These are phyloP conservation scores for Glarea lozoyensis DNA, from an alignment of 495 filamentous ascomycete species.

Conservation along the genomic window DNA sequence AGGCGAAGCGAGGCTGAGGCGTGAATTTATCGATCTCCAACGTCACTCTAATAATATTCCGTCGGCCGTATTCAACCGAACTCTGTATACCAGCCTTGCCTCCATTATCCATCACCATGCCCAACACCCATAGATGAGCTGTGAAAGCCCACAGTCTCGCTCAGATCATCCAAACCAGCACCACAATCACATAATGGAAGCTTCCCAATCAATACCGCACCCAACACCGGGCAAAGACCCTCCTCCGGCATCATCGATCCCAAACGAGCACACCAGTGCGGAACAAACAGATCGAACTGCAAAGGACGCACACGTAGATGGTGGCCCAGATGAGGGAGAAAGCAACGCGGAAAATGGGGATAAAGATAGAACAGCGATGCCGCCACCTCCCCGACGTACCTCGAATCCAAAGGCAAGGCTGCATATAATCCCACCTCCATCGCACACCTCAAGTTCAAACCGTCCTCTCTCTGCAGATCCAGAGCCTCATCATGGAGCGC, in stretches of 20 bases:
- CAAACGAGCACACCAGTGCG: no score
- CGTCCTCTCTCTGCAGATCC: not conserved
- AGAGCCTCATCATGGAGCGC: not conserved
- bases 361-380: not conserved
- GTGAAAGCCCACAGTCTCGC: no score
- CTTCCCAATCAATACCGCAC: conserved; percentile 11
- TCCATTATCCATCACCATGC: no score
- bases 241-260: no score
- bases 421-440: not conserved
- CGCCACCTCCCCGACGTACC: not conserved
- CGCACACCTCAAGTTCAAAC: not conserved
- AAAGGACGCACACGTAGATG: not conserved
- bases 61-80: no score
- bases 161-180: no score
- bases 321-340: not conserved
- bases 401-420: no score
- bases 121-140: no score
- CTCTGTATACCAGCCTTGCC: no score
- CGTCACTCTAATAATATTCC: no score
- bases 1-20: no score
- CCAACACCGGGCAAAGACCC: conserved; percentile 16
- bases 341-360: not conserved
- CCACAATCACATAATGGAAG: conserved; percentile 6
- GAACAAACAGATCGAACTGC: not conserved
- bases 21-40: no score